Base-by-base conservation (phyloP, 2,329 filamentous ascomycete genomes). In the Aurifilum marmelostoma region DNA sequence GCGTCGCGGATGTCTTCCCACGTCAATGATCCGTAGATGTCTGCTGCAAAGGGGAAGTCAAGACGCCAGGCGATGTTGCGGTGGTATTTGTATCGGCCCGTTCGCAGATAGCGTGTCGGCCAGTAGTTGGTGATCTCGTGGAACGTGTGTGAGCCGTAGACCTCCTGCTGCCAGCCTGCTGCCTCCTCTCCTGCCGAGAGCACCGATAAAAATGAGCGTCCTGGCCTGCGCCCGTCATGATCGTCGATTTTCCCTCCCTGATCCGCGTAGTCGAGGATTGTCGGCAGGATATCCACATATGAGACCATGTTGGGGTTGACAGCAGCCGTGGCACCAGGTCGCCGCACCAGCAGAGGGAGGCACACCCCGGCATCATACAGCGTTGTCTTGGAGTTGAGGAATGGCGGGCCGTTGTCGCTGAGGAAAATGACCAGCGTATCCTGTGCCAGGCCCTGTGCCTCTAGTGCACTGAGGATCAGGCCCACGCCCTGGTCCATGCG, bases 91-190 rank as follows among this genome's bases (percentile, higher is more conserved):
- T 79, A 84, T 6, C 75, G 74, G 0, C 73, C 73, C 2, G 74
- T 78, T 21, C 83, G 81, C 54, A 85, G 75, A 71, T 79, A 82
- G 16, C 83, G 78, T 1, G 83, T 85, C 0, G 84, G 83, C 79
- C 80, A 86, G 75, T 85, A 85, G 71, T 85, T 84, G 5, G 79
- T 79, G 2, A 83, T 75, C 70, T 85, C 83, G 67, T 86, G 83
- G 72, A 84, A 85, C 1, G 84, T 85, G 72, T 85, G 84, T 0
- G 82, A 84, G 21, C 83, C 83, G 69, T 82, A 85, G 9, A 85
- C 80, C 34, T 34, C 34, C 34, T 34, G 34, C 34, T 34, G 34
- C 34, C 34, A 34, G 34, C 34, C 34, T 8, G 4, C 34, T 34
- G 34, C 34, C 34, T 34, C 34, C 34, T 34, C 34, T 34, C 8